phyloP scores from a whole-genome alignment of 164 flowering plant genomes.

The Nelumbo lutea region DNA sequence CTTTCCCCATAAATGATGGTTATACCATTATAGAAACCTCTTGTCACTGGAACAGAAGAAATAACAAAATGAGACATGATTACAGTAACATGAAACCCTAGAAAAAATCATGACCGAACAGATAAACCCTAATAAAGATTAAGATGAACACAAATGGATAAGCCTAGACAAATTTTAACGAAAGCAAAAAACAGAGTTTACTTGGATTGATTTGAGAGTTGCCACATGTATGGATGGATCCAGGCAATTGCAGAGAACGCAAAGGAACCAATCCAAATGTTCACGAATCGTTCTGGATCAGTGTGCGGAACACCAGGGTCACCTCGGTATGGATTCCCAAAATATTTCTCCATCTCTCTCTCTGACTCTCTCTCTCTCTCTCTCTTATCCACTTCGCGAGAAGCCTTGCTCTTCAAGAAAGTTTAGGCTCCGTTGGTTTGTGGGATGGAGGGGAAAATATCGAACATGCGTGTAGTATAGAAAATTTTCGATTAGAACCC shows the following conservation, averaged over 20 bases:
- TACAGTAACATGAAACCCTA: background rate
- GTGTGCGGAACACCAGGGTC: conserved; percentile 94
- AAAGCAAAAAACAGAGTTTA: conserved; percentile 19
- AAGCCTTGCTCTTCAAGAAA: too few relatives aligned
- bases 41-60: too few relatives aligned
- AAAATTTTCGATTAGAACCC: too few relatives aligned
- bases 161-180: background rate
- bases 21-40: too few relatives aligned
- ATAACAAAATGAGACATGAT: background rate
- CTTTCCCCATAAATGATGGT: too few relatives aligned
- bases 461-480: too few relatives aligned
- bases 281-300: conserved; percentile 51
- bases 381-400: background rate
- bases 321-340: conserved; percentile 81
- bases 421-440: too few relatives aligned
- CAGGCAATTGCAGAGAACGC: conserved; percentile 63
- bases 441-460: too few relatives aligned
- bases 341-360: conserved; percentile 68
- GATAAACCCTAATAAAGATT: background rate
- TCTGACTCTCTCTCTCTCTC: conserved; percentile 9
- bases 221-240: conserved; percentile 73
- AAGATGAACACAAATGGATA: background rate
- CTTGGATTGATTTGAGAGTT: conserved; percentile 64
- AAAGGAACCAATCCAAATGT: conserved; percentile 78
- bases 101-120: background rate